These are phyloP conservation scores for Boletus semigastroideus DNA, from an alignment of 1,284 basidiomycete species.

Conservation along the genomic window DNA sequence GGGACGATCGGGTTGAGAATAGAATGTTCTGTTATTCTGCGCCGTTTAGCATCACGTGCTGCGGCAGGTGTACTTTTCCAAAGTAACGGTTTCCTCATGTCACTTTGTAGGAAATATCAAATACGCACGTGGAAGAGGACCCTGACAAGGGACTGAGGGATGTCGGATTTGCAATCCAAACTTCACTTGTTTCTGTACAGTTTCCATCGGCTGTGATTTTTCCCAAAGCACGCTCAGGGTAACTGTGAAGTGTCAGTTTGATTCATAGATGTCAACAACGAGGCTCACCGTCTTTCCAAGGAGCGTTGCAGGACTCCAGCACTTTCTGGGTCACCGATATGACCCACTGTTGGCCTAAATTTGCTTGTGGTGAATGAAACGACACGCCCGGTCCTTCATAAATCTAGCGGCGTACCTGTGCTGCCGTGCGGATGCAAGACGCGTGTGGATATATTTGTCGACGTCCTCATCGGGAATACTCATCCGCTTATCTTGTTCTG, in stretches of 20 bases:
- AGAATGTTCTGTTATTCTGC: conserved; percentile 3
- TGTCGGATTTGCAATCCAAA: not conserved
- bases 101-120: not conserved
- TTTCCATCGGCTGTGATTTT: not conserved
- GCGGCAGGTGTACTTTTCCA: conserved; percentile 1
- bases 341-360: conserved; percentile 7
- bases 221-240: not conserved
- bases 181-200: not conserved
- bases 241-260: not conserved
- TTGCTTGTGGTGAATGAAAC: conserved; percentile 5
- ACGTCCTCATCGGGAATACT: conserved; percentile 49
- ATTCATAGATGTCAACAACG: not conserved
- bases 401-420: conserved; percentile 18
- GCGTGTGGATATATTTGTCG: conserved; percentile 34
- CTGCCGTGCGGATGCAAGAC: conserved; percentile 20
- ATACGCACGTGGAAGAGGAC: conserved; percentile 14
- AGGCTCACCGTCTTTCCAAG: conserved; percentile 13
- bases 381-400: not conserved
- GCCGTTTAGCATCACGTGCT: conserved; percentile 8
- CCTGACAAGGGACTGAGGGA: not conserved
- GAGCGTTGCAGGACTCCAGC: not conserved
- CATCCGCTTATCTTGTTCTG: conserved; percentile 54
- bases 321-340: not conserved
- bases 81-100: not conserved
- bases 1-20: not conserved